Base-by-base conservation (phyloP, 2,329 filamentous ascomycete species). In the Verticillium klebahnii region DNA sequence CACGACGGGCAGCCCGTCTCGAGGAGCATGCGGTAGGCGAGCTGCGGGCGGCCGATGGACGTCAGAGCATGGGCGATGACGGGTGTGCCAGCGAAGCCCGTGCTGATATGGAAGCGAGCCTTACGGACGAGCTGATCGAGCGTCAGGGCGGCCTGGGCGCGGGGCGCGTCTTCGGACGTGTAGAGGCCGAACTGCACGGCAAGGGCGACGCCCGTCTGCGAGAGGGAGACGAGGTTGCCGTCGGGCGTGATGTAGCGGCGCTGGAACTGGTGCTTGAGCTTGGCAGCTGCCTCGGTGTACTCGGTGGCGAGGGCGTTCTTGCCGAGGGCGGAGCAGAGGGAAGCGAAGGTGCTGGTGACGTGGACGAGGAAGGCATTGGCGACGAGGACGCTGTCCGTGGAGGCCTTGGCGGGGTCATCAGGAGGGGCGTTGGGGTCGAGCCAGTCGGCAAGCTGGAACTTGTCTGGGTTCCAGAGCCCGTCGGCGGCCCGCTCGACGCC, bases 1-100 rank as follows among this genome's bases (percentile, higher is more conserved):
- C 75, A 79, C 1, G 70, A 73, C 0, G 75, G 76, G 8, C 72
- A 73, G 3, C 68, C 65, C 5, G 71, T 70, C 45, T 76, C 68
- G 5, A 75, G 66, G 0, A 79, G 64, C 73, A 78, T 77, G 17
- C 71, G 69, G 61, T 79, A 79, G 5, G 69, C 71, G 0, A 71
- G 54, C 58, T 65, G 61, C 8, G 59, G 59, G 2, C 59, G 59
- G 6, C 57, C 57, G 8, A 64, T 63, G 2, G 40, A 57, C 6
- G 63, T 63, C 12, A 63, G 61, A 5, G 59, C 63, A 25, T 64
- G 61, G 15, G 59, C 52, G 40, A 64, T 64, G 11, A 59, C 61
- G 11, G 57, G 59, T 12, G 63, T 61, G 1, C 61, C 61, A 3
- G 61, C 63, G 40, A 63, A 63, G 1, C 59, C 63, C 4, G 62